Conservation (phyloP, 306 rosid species). For the Potentilla sterilis region DNA sequence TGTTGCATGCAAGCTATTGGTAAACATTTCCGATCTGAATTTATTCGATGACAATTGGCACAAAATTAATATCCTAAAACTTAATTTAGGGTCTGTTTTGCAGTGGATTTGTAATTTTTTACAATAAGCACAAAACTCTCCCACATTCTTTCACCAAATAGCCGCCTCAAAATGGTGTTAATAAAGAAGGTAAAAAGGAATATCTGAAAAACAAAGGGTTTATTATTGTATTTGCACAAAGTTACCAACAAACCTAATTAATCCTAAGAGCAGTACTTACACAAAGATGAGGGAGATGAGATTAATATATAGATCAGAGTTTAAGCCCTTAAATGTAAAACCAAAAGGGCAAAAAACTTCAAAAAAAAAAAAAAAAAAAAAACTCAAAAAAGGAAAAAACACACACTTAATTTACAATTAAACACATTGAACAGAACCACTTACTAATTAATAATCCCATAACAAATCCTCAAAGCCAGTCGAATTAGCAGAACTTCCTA, state of each 20-base stretch:
- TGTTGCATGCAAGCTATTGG: background rate
- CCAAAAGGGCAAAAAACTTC: conserved; percentile 12
- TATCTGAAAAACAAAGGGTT: background rate
- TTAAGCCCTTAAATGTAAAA: conserved; percentile 27
- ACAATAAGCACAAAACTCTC: background rate
- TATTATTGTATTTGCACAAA: background rate
- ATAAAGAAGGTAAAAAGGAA: background rate
- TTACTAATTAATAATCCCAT: conserved; percentile 38
- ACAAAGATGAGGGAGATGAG: background rate
- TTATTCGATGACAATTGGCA: background rate
- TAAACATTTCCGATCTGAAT: background rate
- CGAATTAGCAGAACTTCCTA: conserved; percentile 18
- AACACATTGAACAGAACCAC: background rate
- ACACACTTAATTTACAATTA: conserved; percentile 21
- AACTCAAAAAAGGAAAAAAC: background rate
- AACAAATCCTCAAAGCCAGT: conserved; percentile 40
- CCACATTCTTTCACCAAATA: background rate
- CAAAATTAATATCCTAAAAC: background rate
- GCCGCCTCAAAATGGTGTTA: background rate
- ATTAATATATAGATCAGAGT: background rate
- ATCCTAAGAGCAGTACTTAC: background rate
- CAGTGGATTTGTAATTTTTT: background rate
- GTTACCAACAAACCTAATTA: background rate
- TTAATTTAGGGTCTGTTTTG: background rate
- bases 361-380: background rate